phyloP scores from a whole-genome alignment of 1,139 yeast genomes.

The Diutina ranongensis region DNA sequence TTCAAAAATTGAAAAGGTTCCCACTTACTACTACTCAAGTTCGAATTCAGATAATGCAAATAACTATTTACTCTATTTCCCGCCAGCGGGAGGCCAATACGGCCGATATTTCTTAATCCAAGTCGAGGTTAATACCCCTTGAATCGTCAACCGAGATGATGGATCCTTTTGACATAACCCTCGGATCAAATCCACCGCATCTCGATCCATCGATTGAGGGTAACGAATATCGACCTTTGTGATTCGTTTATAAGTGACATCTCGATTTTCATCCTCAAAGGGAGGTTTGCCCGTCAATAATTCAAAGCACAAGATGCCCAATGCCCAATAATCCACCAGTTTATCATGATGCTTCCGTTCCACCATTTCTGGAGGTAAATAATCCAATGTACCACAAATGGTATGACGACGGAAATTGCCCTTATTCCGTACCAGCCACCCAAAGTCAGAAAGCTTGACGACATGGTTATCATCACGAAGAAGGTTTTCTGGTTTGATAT shows the following conservation, averaged over 20 bases:
- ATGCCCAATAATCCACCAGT: conserved; percentile 84
- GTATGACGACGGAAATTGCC: conserved; percentile 43
- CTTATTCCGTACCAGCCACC: conserved; percentile 69
- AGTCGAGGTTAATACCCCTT: conserved; percentile 60
- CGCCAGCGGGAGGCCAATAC: conserved; percentile 22
- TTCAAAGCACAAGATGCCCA: conserved; percentile 82
- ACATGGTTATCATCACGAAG: conserved; percentile 61
- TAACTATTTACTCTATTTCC: background rate
- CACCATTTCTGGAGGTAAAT: conserved; percentile 92
- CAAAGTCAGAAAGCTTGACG: conserved; percentile 83
- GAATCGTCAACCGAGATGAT: conserved; percentile 45
- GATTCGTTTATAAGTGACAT: conserved; percentile 70
- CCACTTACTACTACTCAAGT: background rate
- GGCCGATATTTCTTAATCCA: conserved; percentile 66
- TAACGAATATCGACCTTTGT: conserved; percentile 63
- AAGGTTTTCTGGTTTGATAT: conserved; percentile 86
- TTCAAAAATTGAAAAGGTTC: too few species aligned
- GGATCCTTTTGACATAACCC: conserved; percentile 58
- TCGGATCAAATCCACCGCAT: conserved; percentile 67
- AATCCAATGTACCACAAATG: conserved; percentile 91
- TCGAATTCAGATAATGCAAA: background rate
- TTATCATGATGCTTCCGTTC: conserved; percentile 72
- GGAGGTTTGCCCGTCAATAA: conserved; percentile 85
- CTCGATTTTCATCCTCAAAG: conserved; percentile 69
- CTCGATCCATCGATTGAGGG: conserved; percentile 58